Evolutionary conservation across 352 stramenopile genomes (phyloP).

Genomic region (Thalassiosira hispida): DNA sequence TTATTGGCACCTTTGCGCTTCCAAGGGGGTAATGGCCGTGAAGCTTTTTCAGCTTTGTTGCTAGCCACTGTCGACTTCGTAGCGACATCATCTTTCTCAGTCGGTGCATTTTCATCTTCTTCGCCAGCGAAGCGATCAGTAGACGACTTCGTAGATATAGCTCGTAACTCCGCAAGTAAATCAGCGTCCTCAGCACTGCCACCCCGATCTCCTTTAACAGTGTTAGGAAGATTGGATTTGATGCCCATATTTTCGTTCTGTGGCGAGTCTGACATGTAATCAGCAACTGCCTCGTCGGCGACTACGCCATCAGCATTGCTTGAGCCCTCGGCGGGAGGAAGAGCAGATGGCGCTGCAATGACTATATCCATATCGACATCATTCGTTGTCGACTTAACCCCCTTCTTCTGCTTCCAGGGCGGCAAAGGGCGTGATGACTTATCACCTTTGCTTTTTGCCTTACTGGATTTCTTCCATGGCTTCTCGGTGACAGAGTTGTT

Average conservation of each 20-base stretch:
- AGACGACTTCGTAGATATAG: slow-evolving; percentile 58
- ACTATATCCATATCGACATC: slow-evolving; percentile 17
- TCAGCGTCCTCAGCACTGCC: slow-evolving; percentile 46
- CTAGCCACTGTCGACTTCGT: not conserved
- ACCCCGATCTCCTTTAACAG: slow-evolving; percentile 52
- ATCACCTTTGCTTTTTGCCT: slow-evolving; percentile 9
- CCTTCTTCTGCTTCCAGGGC: slow-evolving; percentile 40
- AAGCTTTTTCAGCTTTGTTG: not conserved
- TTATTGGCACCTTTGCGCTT: slow-evolving; percentile 16
- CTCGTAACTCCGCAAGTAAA: slow-evolving; percentile 60
- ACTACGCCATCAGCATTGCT: not conserved
- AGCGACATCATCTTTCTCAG: slow-evolving; percentile 8
- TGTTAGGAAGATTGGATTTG: slow-evolving; percentile 48
- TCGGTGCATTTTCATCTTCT: slow-evolving; percentile 23
- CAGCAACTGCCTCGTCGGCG: no score
- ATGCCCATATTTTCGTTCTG: slow-evolving; percentile 19
- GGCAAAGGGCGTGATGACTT: slow-evolving; percentile 23
- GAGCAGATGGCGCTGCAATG: not conserved
- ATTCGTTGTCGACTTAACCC: not conserved
- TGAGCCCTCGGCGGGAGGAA: not conserved
- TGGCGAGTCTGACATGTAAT: not conserved
- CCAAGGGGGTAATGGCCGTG: slow-evolving; percentile 42
- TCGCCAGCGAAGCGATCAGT: slow-evolving; percentile 43
- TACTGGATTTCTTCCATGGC: not conserved
- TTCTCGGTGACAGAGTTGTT: not conserved